phyloP scores from a whole-genome alignment of 1,284 basidiomycete species.

The Rugiboletus extremiorientalis region DNA sequence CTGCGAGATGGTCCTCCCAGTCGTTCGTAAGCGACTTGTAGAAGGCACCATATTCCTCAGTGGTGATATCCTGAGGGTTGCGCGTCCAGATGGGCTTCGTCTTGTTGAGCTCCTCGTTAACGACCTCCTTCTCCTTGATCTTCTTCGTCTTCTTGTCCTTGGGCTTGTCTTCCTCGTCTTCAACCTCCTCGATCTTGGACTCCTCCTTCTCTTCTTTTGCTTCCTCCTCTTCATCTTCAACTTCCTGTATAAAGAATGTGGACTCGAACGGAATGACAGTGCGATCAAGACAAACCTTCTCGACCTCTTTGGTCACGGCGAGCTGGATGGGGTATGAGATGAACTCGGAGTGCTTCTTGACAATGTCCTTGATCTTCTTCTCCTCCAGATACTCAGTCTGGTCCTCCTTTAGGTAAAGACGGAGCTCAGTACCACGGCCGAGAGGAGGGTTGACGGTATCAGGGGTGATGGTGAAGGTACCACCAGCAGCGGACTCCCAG shows the following conservation, averaged over 20 bases:
- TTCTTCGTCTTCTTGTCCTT: constrained; percentile 98
- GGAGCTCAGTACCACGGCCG: constrained; percentile 94
- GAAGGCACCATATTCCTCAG: constrained; percentile 95
- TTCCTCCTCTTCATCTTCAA: constrained; percentile 78
- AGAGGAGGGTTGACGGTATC: constrained; percentile 90
- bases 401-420: constrained; percentile 97
- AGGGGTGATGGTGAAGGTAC: constrained; percentile 98
- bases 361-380: constrained; percentile 99
- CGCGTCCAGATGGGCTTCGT: constrained; percentile 99
- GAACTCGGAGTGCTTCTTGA: constrained; percentile 99
- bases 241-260: constrained; percentile 56
- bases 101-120: constrained; percentile 99
- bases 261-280: neutral
- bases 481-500: constrained; percentile 99
- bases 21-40: constrained; percentile 99
- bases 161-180: constrained; percentile 83
- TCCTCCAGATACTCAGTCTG: constrained; percentile 99
- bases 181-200: constrained; percentile 74
- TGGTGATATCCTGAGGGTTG: constrained; percentile 91
- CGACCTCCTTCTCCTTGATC: constrained; percentile 87
- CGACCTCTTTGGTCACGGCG: constrained; percentile 98
- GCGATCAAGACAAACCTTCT: constrained; percentile 64
- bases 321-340: constrained; percentile 99
- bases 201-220: constrained; percentile 66
- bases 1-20: constrained; percentile 99